Evolutionary conservation across 176 grass and related monocot genomes (phyloP).

Genomic region (Poa pratensis): DNA sequence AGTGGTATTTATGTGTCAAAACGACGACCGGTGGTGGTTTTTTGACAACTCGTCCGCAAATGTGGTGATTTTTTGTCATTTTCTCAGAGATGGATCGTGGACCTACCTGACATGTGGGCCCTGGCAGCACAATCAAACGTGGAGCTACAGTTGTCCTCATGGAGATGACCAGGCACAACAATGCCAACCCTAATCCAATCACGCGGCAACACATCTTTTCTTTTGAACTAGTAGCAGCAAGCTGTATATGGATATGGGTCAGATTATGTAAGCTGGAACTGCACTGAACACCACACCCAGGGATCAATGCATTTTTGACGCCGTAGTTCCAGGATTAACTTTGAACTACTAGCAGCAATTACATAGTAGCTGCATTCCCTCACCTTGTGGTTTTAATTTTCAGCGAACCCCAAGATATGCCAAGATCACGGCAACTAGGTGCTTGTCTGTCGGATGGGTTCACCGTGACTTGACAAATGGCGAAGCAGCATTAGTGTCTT

Average conservation of each 20-base stretch:
- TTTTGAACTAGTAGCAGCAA: conserved; percentile 18
- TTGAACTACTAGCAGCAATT: no score
- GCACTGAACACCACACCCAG: conserved; percentile 28
- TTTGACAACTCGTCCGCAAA: no score
- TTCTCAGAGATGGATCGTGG: not conserved
- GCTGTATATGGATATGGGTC: not conserved
- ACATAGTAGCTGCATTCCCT: no score
- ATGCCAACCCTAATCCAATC: conserved; percentile 29
- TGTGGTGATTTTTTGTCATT: no score
- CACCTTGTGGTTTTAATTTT: conserved; percentile 16
- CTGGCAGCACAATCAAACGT: conserved; percentile 14
- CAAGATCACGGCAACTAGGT: not conserved
- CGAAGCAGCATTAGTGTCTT: conserved; percentile 22
- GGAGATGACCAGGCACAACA: conserved; percentile 26
- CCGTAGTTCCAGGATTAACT: conserved; percentile 15
- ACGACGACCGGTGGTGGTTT: no score
- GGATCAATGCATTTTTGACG: conserved; percentile 36
- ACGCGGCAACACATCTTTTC: not conserved
- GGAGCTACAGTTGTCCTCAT: conserved; percentile 28
- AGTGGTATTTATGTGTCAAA: no score
- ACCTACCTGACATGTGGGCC: conserved; percentile 26
- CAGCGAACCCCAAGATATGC: conserved; percentile 5
- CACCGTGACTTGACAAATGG: conserved; percentile 27
- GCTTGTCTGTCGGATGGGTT: conserved; percentile 25
- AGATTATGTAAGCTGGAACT: conserved; percentile 30